Evolutionary conservation across 2,329 filamentous ascomycete genomes (phyloP), one percentile per base, ranked within the genome.

Genomic region (Macrophomina tecta): DNA sequence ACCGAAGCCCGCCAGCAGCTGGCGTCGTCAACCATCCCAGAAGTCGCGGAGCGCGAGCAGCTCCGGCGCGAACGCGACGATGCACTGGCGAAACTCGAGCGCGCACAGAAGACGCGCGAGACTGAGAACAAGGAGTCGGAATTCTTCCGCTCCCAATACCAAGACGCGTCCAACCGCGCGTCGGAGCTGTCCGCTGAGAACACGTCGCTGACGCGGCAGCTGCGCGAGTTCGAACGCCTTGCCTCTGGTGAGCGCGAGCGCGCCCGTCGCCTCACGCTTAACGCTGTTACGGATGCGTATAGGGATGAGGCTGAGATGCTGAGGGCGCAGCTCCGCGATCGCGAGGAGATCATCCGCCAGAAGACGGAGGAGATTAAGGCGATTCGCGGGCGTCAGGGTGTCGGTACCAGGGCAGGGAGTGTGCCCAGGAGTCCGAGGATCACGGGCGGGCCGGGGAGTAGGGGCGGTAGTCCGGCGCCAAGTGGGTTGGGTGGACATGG

Each of bases 111-210:
- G 45, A 70, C 74, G 7, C 74, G 80, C 12, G 68, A 74, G 38
- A 75, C 70, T 14, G 69, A 75, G 1, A 77, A 84, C 34, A 80
- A 79, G 14, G 85, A 88, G 4, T 78, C 83, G 32, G 85, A 88
- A 1, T 91, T 88, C 71, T 79, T 83, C 12, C 84, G 86, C 63
- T 81, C 82, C 4, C 79, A 83, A 9, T 91, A 91, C 71, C 89
- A 70, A 36, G 62, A 61, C 6, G 71, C 71, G 6, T 60, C 62
- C 38, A 63, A 48, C 51, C 2, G 14, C 3, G 52, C 66, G 18
- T 36, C 48, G 1, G 49, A 49, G 28, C 32, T 32, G 34, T 56
- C 52, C 12, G 42, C 18, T 2, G 30, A 52, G 34, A 36, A 42
- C 45, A 16, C 36, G n/a, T 51, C 14, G 4, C 56, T 67, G 11